Conservation (phyloP, 345 rosid species). For the Microcos paniculata region DNA sequence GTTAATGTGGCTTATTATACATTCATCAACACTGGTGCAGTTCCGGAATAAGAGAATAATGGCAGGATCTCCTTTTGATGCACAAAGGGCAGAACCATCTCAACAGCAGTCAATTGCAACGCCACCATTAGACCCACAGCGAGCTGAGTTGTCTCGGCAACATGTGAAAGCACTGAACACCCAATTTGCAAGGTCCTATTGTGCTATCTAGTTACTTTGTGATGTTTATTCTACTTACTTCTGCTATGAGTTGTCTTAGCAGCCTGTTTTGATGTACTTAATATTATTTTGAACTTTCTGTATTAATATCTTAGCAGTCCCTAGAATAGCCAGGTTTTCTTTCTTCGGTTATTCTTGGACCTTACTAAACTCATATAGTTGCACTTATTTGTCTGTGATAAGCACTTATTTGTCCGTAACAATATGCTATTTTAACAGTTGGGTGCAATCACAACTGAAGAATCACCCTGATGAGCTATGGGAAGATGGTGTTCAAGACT, state of each 20-base stretch:
- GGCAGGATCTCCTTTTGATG: conserved; percentile 57
- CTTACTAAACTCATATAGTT: background rate
- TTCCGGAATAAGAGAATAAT: conserved; percentile 62
- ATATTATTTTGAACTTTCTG: background rate
- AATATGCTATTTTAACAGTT: conserved; percentile 45
- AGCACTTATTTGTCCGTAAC: background rate
- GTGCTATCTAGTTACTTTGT: background rate
- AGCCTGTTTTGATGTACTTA: background rate
- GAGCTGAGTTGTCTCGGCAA: conserved; percentile 71
- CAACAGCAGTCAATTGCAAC: conserved; percentile 36
- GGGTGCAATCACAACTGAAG: conserved; percentile 92
- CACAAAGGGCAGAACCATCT: conserved; percentile 50
- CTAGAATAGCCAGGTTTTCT: background rate
- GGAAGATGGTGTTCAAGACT: conserved; percentile 88
- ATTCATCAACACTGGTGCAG: conserved; percentile 39
- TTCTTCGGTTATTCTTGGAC: background rate
- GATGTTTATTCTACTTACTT: background rate
- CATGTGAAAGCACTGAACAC: conserved; percentile 92
- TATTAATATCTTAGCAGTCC: background rate
- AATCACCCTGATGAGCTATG: conserved; percentile 97
- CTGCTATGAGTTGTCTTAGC: background rate
- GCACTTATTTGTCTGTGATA: no score
- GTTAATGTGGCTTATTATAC: conserved; percentile 11
- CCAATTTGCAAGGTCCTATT: conserved; percentile 84
- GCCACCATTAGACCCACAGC: conserved; percentile 45